Evolutionary conservation across 78 protist species (phyloP).

Genomic region (Mastigamoeba balamuthi): DNA sequence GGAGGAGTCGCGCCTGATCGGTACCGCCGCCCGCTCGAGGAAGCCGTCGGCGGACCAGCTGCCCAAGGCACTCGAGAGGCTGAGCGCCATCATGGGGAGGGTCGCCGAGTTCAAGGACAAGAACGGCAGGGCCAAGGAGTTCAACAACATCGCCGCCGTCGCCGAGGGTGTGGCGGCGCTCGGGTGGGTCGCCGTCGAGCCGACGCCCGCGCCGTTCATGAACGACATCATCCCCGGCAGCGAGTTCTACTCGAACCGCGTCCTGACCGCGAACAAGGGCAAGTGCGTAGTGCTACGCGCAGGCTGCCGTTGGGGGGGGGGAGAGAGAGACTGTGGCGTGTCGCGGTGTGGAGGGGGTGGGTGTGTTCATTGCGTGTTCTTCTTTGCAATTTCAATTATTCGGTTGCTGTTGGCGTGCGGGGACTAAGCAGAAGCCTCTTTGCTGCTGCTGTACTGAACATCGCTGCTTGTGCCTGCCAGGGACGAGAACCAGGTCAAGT

Average conservation of each 20-base stretch:
- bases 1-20: conserved; percentile 18
- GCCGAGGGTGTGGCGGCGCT: conserved; percentile 35
- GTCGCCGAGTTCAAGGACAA: conserved; percentile 17
- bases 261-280: conserved; percentile 56
- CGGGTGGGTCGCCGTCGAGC: conserved; percentile 54
- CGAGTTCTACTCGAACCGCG: conserved; percentile 58
- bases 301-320: too few species aligned
- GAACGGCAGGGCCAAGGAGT: conserved; percentile 22
- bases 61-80: conserved; percentile 7
- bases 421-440: too few species aligned
- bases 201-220: conserved; percentile 66
- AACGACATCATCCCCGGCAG: conserved; percentile 40
- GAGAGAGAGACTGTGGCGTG: background rate
- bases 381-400: background rate
- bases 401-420: too few species aligned
- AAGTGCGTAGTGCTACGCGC: too few species aligned
- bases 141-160: conserved; percentile 44
- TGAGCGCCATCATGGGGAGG: conserved; percentile 13
- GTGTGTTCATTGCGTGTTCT: background rate
- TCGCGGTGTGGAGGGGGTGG: background rate
- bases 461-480: too few species aligned
- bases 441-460: too few species aligned
- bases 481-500: conserved; percentile 51
- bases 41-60: conserved; percentile 40
- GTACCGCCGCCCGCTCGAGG: conserved; percentile 19